Evolutionary conservation across 1,284 basidiomycete species (phyloP), one percentile per base, ranked within the genome.

Genomic region (Neonothopanus nambi): DNA sequence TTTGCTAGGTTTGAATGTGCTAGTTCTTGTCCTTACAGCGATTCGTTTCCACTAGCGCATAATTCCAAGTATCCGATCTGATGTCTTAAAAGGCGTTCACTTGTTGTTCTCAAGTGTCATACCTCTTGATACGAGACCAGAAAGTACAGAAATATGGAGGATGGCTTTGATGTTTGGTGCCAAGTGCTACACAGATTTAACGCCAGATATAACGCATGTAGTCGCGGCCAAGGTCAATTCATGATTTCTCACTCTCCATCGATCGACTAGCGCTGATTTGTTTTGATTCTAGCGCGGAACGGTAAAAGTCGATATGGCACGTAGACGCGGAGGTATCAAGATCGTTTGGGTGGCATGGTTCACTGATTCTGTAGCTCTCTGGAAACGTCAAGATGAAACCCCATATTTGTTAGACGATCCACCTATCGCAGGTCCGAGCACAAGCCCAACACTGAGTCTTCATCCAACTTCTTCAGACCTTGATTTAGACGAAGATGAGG

Each of bases 41-140:
- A 17, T 35, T 15, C 24, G 28, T n/a, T 11, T 24, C 28, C 5
- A 17, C 7, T 58, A 95, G 90, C 73, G 72, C 54, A 95, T 98
- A 54, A 95, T 99, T 54, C 88, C 91, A 15, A 76, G 77, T 48
- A 80, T 95, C 67, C 91, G 97, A 57, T 67, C 77, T 20, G 78
- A 84, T 55, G 89, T 93, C 0, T 77, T 99, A 17, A 74, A 79
- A 23, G 92, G 89, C 21, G 82, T 88, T 41, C 82, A 89, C 62
- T 81, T 99, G 23, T 78, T 95, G 26, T 98, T 99, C 69, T 97
- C 95, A 0, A 91, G 93, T 49, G 85, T 99, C 41, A 95, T 98
- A 53, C 95, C 96, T 1, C 82, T 95, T 21, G 88, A 93, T 59
- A 84, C 83, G 6, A 74, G 75, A 56, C 88, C 92, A 24, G 87